Conservation (phyloP, 176 grass and related monocot genomes). For the Eremochloa ophiuroides region DNA sequence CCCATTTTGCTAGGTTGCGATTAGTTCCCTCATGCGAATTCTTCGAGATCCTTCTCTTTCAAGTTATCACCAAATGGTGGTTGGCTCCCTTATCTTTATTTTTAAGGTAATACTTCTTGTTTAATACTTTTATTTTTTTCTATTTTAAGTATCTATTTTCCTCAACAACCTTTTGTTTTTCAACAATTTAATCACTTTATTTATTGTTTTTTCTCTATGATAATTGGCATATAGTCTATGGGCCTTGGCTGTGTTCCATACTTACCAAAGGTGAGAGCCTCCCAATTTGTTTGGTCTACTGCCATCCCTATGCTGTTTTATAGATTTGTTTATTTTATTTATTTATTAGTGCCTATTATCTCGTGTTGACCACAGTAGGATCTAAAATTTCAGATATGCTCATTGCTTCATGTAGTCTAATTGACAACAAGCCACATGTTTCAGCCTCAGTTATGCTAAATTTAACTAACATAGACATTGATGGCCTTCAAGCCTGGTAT, state of each 20-base stretch:
- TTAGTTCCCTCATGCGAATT: slow-evolving; percentile 94
- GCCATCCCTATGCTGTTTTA: slow-evolving; percentile 2
- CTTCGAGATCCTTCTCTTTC: slow-evolving; percentile 96
- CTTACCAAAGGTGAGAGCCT: slow-evolving; percentile 81
- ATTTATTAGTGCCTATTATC: not conserved
- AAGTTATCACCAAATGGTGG: slow-evolving; percentile 99
- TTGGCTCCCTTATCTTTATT: slow-evolving; percentile 88
- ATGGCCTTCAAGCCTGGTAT: slow-evolving; percentile 14
- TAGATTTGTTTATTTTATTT: not conserved
- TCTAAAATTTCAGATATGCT: not conserved
- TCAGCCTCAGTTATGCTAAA: not conserved
- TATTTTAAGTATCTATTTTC: slow-evolving; percentile 16
- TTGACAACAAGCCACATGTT: not conserved
- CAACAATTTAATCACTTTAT: slow-evolving; percentile 15
- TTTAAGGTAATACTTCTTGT: slow-evolving; percentile 68
- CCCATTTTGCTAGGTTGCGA: slow-evolving; percentile 68
- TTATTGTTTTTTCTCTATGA: slow-evolving; percentile 35
- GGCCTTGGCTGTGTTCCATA: slow-evolving; percentile 97
- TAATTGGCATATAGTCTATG: slow-evolving; percentile 70
- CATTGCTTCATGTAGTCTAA: not conserved
- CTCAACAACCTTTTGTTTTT: slow-evolving; percentile 19
- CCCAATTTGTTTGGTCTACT: slow-evolving; percentile 4
- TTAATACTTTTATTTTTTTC: not conserved
- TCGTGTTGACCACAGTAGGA: not conserved
- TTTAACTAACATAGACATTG: not conserved